A percentile compares a stretch with the other conserved stretches of the same genome.
phyloP scores from a whole-genome alignment of 768 basidiomycete species.

The Hortiboletus flavorubellus region DNA sequence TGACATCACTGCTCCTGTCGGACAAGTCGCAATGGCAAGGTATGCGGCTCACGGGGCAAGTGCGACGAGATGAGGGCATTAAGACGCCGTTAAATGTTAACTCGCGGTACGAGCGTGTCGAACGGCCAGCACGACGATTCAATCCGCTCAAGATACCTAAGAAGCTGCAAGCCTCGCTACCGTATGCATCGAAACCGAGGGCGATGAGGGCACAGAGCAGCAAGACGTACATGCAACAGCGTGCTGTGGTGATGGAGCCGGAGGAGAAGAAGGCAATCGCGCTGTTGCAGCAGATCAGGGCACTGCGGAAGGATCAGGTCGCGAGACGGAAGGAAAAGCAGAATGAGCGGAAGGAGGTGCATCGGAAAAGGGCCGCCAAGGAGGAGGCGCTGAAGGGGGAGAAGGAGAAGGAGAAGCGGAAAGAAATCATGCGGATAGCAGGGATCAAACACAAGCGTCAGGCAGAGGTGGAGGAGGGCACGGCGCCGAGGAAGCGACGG shows the following conservation, averaged over 20 bases:
- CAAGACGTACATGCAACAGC: conserved; percentile 89
- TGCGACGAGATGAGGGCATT: conserved; percentile 80
- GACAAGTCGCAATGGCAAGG: conserved; percentile 85
- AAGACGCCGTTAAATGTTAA: conserved; percentile 80
- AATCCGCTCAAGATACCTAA: conserved; percentile 86
- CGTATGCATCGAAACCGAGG: conserved; percentile 92
- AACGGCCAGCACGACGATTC: conserved; percentile 79
- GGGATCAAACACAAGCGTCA: conserved; percentile 74
- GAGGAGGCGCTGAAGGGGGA: conserved; percentile 58
- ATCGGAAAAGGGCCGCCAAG: conserved; percentile 71
- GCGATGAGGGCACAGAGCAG: conserved; percentile 68
- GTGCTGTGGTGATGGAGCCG: conserved; percentile 92
- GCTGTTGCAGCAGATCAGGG: conserved; percentile 89
- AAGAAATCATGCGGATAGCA: conserved; percentile 67
- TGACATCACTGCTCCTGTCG: conserved; percentile 83
- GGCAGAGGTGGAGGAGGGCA: conserved; percentile 55
- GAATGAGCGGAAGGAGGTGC: conserved; percentile 64
- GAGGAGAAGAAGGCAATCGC: conserved; percentile 93
- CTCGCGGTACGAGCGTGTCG: conserved; percentile 84
- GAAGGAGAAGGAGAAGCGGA: conserved; percentile 74
- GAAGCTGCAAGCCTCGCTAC: conserved; percentile 86
- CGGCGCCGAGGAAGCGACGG: conserved; percentile 46
- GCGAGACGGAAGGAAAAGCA: conserved; percentile 80
- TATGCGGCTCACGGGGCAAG: conserved; percentile 94
- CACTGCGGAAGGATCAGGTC: conserved; percentile 87